Base-by-base conservation (phyloP, 192 early-diverging fungal genomes). In the Entomortierella parvispora region DNA sequence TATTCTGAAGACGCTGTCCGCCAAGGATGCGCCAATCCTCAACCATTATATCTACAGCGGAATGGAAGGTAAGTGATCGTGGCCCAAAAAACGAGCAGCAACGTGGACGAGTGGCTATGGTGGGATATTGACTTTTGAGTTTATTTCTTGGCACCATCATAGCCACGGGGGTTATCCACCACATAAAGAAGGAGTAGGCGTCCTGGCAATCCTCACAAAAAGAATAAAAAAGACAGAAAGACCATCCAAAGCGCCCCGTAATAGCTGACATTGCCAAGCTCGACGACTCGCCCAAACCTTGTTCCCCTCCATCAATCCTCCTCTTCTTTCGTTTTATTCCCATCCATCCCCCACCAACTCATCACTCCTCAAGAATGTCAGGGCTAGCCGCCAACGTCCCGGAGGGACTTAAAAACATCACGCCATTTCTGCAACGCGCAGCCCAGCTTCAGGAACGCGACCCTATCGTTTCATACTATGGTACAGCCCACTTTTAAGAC, bases 381-480 rank as follows among this genome's bases (percentile, higher is more conserved):
- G n/a, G n/a, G n/a, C n/a, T n/a, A n/a, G 66, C 33, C 2, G 37
- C 65, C 20, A 68, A 77, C 65, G 65, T 88, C 20, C 93, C 93
- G 9, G 85, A 83, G 15, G 88, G 91, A 54, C 75, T 92, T 15
- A 89, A 85, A 58, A 86, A 82, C 68, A 88, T 99, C 29, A 71
- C 78, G 9, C 88, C 92, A 3, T 97, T 86, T 80, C 78, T 99
- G 43, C 94, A 96, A 72, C 87, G 96, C 18, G 89, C 89, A 0
- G 85, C 89, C 11, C 96, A 99, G 76, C 81, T 97, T 9, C 67
- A 82, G 25, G 72, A 84, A 12, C 86, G 89, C 37, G 96, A 99
- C 48, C 96, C 97, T 11, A 80, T 97, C 5, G 87, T 98, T 5
- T 84, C 97, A 3, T 99, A 99, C 70, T 99, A 95, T 74, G 93